phyloP scores from a whole-genome alignment of 352 stramenopile species.

The Globisporangium paroecandrum region DNA sequence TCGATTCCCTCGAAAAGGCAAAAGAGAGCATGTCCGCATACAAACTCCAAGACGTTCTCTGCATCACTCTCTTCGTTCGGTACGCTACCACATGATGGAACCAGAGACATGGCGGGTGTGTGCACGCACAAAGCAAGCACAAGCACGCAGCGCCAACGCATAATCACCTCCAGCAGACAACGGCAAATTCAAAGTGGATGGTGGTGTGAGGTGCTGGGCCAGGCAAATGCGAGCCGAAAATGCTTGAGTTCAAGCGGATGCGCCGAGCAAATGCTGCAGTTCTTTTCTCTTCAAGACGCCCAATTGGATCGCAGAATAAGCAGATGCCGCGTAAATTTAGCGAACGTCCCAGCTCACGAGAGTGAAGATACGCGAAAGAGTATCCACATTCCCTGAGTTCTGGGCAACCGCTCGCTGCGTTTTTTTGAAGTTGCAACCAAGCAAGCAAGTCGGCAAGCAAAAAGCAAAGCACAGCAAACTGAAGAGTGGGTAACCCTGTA shows the following conservation, averaged over 20 bases:
- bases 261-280: not conserved
- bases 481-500: not conserved
- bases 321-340: not conserved
- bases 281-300: not conserved
- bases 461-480: not conserved
- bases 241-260: not conserved
- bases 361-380: not conserved
- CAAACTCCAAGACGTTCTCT: not conserved
- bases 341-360: not conserved
- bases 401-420: not conserved
- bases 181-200: not conserved
- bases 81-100: not conserved
- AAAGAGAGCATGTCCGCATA: not conserved
- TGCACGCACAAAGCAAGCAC: not conserved
- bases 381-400: not conserved
- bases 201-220: not conserved
- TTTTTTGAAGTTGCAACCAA: conserved; percentile 1
- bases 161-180: not conserved
- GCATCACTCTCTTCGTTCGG: not conserved
- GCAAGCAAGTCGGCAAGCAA: not conserved
- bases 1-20: not conserved
- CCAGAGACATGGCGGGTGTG: conserved; percentile 8
- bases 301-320: not conserved
- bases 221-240: not conserved
- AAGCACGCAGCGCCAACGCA: not conserved